Percentiles rank a stretch among this genome's conserved stretches.
Conservation (phyloP, 2,329 filamentous ascomycete genomes). For the Ophiosphaerella herpotricha region DNA sequence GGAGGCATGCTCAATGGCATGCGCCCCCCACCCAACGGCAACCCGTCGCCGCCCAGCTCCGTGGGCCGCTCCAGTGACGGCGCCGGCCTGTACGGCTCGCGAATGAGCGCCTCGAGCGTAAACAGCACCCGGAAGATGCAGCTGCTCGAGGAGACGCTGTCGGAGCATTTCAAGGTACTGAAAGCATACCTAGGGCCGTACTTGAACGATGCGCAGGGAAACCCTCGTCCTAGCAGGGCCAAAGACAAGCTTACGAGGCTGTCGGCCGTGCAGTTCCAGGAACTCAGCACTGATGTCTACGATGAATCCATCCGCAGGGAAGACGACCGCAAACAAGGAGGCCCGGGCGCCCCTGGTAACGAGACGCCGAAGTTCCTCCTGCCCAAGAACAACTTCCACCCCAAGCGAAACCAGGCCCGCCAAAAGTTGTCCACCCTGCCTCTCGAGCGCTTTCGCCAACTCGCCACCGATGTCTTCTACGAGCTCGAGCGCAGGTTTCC, state of each 20-base stretch:
- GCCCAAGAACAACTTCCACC: constrained; percentile 89
- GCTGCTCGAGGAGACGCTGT: constrained; percentile 69
- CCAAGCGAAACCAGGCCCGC: constrained; percentile 95
- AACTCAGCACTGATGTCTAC: constrained; percentile 96
- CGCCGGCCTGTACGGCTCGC: constrained; percentile 64
- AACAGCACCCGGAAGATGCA: constrained; percentile 63
- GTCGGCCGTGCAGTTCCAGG: constrained; percentile 91
- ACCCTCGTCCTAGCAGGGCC: constrained; percentile 81
- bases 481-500: constrained; percentile 92
- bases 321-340: constrained; percentile 57
- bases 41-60: constrained; percentile 85
- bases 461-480: constrained; percentile 94
- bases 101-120: constrained; percentile 57
- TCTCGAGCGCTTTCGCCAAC: constrained; percentile 82
- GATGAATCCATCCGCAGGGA: constrained; percentile 92
- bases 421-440: constrained; percentile 92
- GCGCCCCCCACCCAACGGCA: constrained; percentile 51
- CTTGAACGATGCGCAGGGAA: constrained; percentile 74
- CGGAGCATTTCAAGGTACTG: constrained; percentile 80
- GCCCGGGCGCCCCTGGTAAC: constrained; percentile 54
- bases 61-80: constrained; percentile 84
- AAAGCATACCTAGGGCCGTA: constrained; percentile 74
- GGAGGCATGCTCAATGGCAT: constrained; percentile 59
- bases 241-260: constrained; percentile 91
- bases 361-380: constrained; percentile 66